Percentiles rank a stretch among this genome's conserved stretches.
Conservation (phyloP, 129 eudicot genomes). For the Sambucus nigra region DNA sequence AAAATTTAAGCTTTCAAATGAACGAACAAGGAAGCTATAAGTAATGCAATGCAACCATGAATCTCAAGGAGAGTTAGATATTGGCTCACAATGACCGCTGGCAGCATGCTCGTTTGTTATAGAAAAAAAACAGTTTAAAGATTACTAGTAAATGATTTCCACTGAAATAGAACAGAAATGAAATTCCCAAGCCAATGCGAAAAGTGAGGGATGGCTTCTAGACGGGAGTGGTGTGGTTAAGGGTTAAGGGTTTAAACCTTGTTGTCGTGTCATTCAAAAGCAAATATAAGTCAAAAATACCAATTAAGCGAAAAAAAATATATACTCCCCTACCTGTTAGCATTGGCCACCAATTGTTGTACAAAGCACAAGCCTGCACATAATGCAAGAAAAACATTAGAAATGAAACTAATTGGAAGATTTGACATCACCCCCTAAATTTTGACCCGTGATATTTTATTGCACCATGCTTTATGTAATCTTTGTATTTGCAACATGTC, state of each 20-base stretch:
- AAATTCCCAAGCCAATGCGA: background rate
- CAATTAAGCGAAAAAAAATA: background rate
- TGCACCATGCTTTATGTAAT: no score
- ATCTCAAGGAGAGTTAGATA: no score
- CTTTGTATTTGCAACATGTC: no score
- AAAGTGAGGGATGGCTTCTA: background rate
- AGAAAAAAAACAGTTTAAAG: no score
- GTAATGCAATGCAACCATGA: no score
- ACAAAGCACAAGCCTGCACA: constrained; percentile 86
- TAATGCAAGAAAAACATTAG: background rate
- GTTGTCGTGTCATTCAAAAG: background rate
- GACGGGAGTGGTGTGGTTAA: background rate
- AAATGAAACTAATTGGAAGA: no score
- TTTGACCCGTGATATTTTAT: no score
- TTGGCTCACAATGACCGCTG: no score
- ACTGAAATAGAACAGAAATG: background rate
- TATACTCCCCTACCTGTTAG: constrained; percentile 46
- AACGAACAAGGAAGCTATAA: no score
- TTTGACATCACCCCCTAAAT: no score
- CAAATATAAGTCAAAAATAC: background rate
- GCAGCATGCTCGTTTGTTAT: no score
- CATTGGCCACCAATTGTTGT: constrained; percentile 99
- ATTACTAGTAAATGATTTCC: background rate
- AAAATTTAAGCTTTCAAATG: no score
- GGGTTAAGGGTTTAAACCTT: background rate